Conservation (phyloP, 2,329 filamentous ascomycete species). For the Xylariomycetidae sp. region DNA sequence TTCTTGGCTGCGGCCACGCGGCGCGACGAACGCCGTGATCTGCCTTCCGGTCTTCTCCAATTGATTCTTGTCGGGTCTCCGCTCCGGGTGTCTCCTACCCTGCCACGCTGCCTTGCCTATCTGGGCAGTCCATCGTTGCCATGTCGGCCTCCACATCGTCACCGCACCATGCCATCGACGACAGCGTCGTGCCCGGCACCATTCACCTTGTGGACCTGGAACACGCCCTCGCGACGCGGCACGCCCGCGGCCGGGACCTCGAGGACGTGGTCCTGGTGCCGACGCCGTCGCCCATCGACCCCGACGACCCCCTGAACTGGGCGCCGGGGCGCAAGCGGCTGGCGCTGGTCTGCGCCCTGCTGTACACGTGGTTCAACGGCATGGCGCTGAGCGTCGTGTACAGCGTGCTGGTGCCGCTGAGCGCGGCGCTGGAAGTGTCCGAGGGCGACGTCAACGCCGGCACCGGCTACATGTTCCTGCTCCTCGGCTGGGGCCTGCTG, state of each 20-base stretch:
- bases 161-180: constrained; percentile 17
- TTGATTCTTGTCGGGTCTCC: too few relatives aligned
- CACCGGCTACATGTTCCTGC: constrained; percentile 30
- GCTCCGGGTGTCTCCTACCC: too few relatives aligned
- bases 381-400: constrained; percentile 30
- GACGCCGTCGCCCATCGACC: constrained; percentile 41
- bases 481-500: constrained; percentile 38
- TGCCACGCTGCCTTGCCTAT: too few relatives aligned
- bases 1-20: too few relatives aligned
- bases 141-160: neutral
- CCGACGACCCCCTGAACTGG: constrained; percentile 50
- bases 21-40: too few relatives aligned
- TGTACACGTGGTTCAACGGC: constrained; percentile 33
- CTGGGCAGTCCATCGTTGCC: too few relatives aligned
- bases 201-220: constrained; percentile 35
- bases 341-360: constrained; percentile 21
- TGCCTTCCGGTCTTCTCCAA: too few relatives aligned
- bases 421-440: constrained; percentile 17
- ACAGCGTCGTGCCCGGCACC: constrained; percentile 32
- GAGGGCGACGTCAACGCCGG: constrained; percentile 23
- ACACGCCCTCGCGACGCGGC: constrained; percentile 25
- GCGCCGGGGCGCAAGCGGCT: constrained; percentile 22
- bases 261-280: constrained; percentile 44
- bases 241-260: constrained; percentile 14
- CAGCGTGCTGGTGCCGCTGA: constrained; percentile 25